These are phyloP conservation scores for Lipomyces oligophaga DNA, from an alignment of 805 yeast genomes.

Conservation along the genomic window DNA sequence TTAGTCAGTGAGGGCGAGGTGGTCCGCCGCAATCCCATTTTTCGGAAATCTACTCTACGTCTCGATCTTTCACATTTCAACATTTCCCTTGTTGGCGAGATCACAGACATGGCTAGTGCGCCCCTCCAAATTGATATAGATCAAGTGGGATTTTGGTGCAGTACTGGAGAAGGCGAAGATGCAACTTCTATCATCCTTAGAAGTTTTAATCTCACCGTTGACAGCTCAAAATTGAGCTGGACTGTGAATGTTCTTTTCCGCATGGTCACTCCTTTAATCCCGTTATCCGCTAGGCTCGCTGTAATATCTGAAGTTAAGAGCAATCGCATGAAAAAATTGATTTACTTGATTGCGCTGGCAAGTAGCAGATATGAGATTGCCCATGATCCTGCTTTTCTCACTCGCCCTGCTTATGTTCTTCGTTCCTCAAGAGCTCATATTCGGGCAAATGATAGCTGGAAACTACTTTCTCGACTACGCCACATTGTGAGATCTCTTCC, in stretches of 20 bases:
- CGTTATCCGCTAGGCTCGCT: slow-evolving; percentile 21
- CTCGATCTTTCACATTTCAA: slow-evolving; percentile 11
- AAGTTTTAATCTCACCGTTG: slow-evolving; percentile 35
- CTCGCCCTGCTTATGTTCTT: slow-evolving; percentile 80
- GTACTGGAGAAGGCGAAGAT: slow-evolving; percentile 19
- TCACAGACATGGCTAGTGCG: too few relatives aligned
- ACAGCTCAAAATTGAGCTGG: slow-evolving; percentile 40
- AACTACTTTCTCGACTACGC: slow-evolving; percentile 70
- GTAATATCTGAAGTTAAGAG: slow-evolving; percentile 21
- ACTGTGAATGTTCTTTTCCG: slow-evolving; percentile 15
- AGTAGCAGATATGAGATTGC: slow-evolving; percentile 53
- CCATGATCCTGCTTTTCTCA: slow-evolving; percentile 84
- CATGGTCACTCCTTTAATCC: slow-evolving; percentile 31
- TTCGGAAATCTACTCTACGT: slow-evolving; percentile 14
- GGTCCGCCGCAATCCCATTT: slow-evolving; percentile 17
- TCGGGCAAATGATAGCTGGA: slow-evolving; percentile 83
- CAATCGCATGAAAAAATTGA: slow-evolving; percentile 35
- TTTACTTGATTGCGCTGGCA: slow-evolving; percentile 46
- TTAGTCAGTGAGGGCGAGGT: background rate
- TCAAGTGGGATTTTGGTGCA: slow-evolving; percentile 37
- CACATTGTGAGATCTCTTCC: slow-evolving; percentile 66
- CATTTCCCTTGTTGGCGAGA: too few relatives aligned
- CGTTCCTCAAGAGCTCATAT: slow-evolving; percentile 70
- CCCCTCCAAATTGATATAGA: slow-evolving; percentile 36
- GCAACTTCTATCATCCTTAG: slow-evolving; percentile 33